Percentiles rank a stretch among this genome's conserved stretches.
Conservation (phyloP, 2,329 filamentous ascomycete genomes). For the Fusarium longipes region DNA sequence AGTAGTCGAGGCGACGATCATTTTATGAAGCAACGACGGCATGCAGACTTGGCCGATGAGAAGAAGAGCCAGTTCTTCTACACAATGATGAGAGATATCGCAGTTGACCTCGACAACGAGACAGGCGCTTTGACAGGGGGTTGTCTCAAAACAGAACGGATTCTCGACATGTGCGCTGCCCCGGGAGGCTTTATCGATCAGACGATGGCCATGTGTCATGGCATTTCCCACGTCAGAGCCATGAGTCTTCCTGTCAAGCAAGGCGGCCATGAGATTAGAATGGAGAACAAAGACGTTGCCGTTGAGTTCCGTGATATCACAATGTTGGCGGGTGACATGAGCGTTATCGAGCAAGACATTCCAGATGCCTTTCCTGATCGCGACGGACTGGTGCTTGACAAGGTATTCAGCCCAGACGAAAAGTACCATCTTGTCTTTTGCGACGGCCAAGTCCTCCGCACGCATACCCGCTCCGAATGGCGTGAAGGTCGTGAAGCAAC, state of each 20-base stretch:
- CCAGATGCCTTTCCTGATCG: conserved; percentile 43
- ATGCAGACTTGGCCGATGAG: conserved; percentile 49
- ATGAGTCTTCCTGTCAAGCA: conserved; percentile 55
- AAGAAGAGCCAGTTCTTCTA: conserved; percentile 50
- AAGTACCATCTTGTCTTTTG: conserved; percentile 60
- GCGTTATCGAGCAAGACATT: conserved; percentile 42
- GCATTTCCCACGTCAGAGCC: conserved; percentile 44
- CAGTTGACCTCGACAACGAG: conserved; percentile 52
- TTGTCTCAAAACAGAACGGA: conserved; percentile 3
- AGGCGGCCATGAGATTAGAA: conserved; percentile 56
- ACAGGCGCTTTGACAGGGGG: conserved; percentile 50
- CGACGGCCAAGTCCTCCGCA: conserved; percentile 60
- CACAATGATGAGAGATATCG: conserved; percentile 58
- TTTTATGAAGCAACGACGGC: conserved; percentile 56
- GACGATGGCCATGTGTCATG: conserved; percentile 52
- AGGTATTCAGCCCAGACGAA: neutral
- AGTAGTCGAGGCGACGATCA: conserved; percentile 55
- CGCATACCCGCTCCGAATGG: conserved; percentile 50
- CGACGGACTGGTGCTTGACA: conserved; percentile 34
- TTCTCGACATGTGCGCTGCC: conserved; percentile 68
- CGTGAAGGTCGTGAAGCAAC: conserved; percentile 51
- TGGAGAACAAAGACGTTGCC: conserved; percentile 33
- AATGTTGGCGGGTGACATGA: conserved; percentile 62
- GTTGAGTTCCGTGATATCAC: conserved; percentile 59
- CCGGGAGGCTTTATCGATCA: conserved; percentile 62